These are phyloP conservation scores for Dactylonectria estremocensis DNA, from an alignment of 2,329 filamentous ascomycete species.

Conservation along the genomic window DNA sequence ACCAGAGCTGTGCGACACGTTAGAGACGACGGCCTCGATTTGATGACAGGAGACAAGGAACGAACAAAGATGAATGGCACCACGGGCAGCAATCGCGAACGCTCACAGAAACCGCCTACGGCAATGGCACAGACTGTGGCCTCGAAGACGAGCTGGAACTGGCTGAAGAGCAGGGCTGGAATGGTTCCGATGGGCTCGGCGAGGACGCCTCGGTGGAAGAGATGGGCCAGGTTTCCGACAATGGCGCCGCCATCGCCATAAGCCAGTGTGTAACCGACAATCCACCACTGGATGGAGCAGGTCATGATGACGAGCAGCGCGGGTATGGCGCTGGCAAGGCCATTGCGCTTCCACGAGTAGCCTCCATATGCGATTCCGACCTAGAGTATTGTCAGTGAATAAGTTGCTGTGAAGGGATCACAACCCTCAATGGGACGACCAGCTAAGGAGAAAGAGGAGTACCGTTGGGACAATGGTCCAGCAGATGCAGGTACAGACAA, in stretches of 20 bases:
- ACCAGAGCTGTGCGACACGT: slow-evolving; percentile 6
- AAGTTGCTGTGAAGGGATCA: neutral
- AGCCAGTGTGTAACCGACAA: slow-evolving; percentile 36
- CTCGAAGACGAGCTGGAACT: slow-evolving; percentile 39
- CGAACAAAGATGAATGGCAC: slow-evolving; percentile 36
- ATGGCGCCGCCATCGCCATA: slow-evolving; percentile 36
- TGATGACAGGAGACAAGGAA: neutral
- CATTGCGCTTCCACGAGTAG: slow-evolving; percentile 36
- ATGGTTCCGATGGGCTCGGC: slow-evolving; percentile 35
- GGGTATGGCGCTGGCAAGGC: slow-evolving; percentile 32
- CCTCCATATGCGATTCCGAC: slow-evolving; percentile 37
- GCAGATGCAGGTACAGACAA: slow-evolving; percentile 38
- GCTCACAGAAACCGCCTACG: slow-evolving; percentile 35
- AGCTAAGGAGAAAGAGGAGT: neutral
- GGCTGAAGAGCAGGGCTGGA: slow-evolving; percentile 36
- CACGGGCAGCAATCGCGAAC: slow-evolving; percentile 33
- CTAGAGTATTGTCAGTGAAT: slow-evolving; percentile 21
- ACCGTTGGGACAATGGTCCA: slow-evolving; percentile 40
- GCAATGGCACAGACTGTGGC: slow-evolving; percentile 38
- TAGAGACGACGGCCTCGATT: neutral
- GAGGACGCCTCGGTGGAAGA: slow-evolving; percentile 36
- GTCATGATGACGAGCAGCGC: slow-evolving; percentile 36
- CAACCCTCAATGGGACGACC: neutral
- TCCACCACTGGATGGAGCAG: slow-evolving; percentile 38
- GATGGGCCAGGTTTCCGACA: slow-evolving; percentile 26